Base-by-base conservation (phyloP, 140 eudicot genomes). In the Cichorium intybus region DNA sequence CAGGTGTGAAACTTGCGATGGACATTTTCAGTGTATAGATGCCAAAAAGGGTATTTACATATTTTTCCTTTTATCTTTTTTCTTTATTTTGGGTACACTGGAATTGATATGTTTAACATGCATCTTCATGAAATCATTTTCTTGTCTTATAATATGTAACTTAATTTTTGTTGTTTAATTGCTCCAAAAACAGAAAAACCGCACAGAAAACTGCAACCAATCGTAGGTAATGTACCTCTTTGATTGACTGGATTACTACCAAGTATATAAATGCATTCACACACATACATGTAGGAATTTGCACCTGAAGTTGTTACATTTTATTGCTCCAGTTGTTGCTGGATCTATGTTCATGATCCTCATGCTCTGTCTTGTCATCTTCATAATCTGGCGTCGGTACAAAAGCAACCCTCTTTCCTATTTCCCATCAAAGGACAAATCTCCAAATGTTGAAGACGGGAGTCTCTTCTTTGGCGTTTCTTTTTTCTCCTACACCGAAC, bases 401-500 rank as follows among this genome's bases (percentile, higher is more conserved):
- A 80, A 70, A 58, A 74, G 7, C 6, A 60, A 21, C 5, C 37
- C 7, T 10, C 52, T 53, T 28, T 18, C 57, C 7, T 63, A 76
- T 65, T 7, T 53, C 41, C 59, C 24, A 18, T 71, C 87, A 43
- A 80, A 76, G 65, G 49, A 72, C 31, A 21, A 55, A 23, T 62
- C 87, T 15, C 56, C 71, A 5, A 75, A 70, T 18, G 37, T 51
- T 15, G 96, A 88, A 78, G 85, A 61, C 21, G 80, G 75, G 7
- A 78, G 79, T 60, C 57, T 74, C 70, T 62, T 58, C 56, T 59
- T 24, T 52, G 86, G 95, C 1, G 77, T 82, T 10, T 77, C 85
- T 1, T 72, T 85, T 65, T 85, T 82, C 80, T 82, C 89, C 56
- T 85, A 88, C 62, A 45, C 20, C 0, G 87, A 85, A 56, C 94